Base-by-base conservation (phyloP, 2,329 filamentous ascomycete species). In the Pseudovirgaria hyperparasitica region DNA sequence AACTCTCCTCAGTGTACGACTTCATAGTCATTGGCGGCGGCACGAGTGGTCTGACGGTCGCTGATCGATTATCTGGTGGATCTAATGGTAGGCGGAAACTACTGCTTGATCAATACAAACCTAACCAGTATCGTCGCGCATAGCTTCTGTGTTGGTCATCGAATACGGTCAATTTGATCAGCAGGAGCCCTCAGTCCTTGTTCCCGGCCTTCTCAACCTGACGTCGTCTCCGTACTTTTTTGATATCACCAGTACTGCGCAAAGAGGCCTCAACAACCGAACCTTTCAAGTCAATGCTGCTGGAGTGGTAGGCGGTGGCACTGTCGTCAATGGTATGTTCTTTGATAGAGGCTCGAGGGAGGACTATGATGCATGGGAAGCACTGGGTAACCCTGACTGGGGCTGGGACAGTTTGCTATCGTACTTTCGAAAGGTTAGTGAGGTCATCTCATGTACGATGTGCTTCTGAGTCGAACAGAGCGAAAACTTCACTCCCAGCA, bases 301-400 rank as follows among this genome's bases (percentile, higher is more conserved):
- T 9, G 35, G 35, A 34, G 32, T 49, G 2, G 43, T 57, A 3
- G 54, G 54, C 4, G 55, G 54, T 2, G 46, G 49, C 8, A 48
- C 44, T 11, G 46, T 48, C 2, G 43, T 57, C 14, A 57, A 58
- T 36, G 49, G 50, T 6, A 53, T 58, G 50, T 38, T 46, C 5
- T 54, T 51, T 30, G 50, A 52, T 27, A 46, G 54, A 5, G 55
- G 43, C 9, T 38, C 43, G 18, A 38, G 41, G 11, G 45, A 36
- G 5, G 53, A 56, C 31, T 58, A 57, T 24, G 63, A 76, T 44
- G 59, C 58, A 0, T 76, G 71, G 71, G 63, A 61, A 24, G 46
- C 54, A 16, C 46, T 76, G 7, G 71, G 71, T 0, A 76, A 75
- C 36, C 30, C 37, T 2, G 71, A 68, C 2, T 76, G 72, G 72